Percentiles rank a stretch among this genome's conserved stretches.
These are phyloP conservation scores for Colletotrichum tofieldiae DNA, from an alignment of 2,329 filamentous ascomycete species.

Conservation along the genomic window DNA sequence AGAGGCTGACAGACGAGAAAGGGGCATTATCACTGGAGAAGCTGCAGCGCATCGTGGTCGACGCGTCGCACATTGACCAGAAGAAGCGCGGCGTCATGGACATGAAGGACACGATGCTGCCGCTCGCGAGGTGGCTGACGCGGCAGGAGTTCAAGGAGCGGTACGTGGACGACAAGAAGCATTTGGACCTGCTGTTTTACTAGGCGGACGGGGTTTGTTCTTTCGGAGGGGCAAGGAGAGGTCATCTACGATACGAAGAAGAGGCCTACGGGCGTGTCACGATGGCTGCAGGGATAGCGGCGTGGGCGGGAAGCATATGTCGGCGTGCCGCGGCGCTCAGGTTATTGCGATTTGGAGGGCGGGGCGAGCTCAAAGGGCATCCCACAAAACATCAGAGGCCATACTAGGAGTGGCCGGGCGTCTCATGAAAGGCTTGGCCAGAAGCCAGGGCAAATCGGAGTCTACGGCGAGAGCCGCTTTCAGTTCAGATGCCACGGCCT, in stretches of 20 bases:
- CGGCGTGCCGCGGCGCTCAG: background rate
- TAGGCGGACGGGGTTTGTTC: constrained; percentile 49
- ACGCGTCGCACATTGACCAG: constrained; percentile 93
- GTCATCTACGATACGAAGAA: background rate
- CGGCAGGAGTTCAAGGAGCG: constrained; percentile 79
- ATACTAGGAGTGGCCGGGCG: background rate
- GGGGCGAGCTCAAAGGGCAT: background rate
- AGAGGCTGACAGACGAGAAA: constrained; percentile 38
- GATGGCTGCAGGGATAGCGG: background rate
- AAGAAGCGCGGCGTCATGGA: constrained; percentile 96
- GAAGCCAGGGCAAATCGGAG: constrained; percentile 13
- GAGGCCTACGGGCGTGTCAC: background rate
- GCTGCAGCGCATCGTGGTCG: constrained; percentile 86
- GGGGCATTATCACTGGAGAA: constrained; percentile 80
- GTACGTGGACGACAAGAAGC: constrained; percentile 73
- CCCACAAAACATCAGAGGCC: background rate
- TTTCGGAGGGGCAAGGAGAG: background rate
- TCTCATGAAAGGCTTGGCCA: background rate
- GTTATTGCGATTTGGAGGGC: background rate
- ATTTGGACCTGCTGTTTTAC: constrained; percentile 77
- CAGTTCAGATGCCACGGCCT: constrained; percentile 4
- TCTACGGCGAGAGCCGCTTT: background rate
- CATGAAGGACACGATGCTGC: constrained; percentile 93
- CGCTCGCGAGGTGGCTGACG: constrained; percentile 82
- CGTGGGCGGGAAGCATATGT: background rate